Evolutionary conservation across 75 land plant species (phyloP), one percentile per base, ranked within the genome.

Genomic region (Pinus albicaulis): DNA sequence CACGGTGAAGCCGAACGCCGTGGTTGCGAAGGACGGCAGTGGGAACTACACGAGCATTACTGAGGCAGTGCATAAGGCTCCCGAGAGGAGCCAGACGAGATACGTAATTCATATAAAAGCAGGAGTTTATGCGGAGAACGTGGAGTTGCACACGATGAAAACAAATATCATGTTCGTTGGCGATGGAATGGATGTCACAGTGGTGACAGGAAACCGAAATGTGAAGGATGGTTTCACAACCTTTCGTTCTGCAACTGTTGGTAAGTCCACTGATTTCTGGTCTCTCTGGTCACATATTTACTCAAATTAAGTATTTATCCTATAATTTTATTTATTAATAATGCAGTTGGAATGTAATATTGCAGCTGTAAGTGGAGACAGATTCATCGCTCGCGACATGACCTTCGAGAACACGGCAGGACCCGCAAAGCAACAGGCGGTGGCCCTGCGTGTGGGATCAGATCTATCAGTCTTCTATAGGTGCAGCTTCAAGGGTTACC

Each of bases 381-480:
- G 41, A 20, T 81, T 81, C 80, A 26, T 77, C 3, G 82, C 79
- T 3, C 72, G 78, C n/a, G 74, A 70, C 28, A 81, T 81, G 7
- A 81, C 80, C 0, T 57, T 81, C 63, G 16, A 24, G 64, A 72
- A 74, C 80, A 79, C 76, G 60, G 75, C 88, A 7, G 88, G 88
- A 25, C 38, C 88, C 3, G 62, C 4, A 0, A 76, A 76, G 14
- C 86, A 86, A 79, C 88, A 86, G 56, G 88, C 88, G 6, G 86
- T 83, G 34, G 88, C 88, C 15, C 22, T 79, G 1, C 78, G 88
- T 5, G 86, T 75, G 72, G 66, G 75, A 55, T 77, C 76, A 5
- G 86, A 86, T 63, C 59, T 60, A 52, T 22, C 77, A 14, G 82
- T 78, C 10, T 83, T 86, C 55, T 70, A 83, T 59, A 36, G 28